Evolutionary conservation across 176 grass and related monocot species (phyloP), one percentile per base, ranked within the genome.

Genomic region (Microstegium vimineum): DNA sequence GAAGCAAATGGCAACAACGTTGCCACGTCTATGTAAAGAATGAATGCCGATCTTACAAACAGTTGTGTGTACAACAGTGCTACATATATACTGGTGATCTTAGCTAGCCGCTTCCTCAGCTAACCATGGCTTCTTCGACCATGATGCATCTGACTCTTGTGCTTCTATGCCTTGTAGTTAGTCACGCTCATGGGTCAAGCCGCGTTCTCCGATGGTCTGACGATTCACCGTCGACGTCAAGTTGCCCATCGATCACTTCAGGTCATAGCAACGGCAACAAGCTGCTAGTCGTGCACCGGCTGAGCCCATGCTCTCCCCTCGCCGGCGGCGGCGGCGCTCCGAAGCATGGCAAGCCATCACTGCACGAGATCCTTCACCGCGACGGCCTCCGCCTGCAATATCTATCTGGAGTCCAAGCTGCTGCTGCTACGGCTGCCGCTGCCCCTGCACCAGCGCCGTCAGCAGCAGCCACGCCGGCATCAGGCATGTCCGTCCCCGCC

Each of bases 231-330:
- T 61, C 74, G 33, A 4, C 34, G 6, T 26, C 32, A 3, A 18
- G 28, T 11, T 73, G 69, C 37, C 8, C 52, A 2, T n/a, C 68
- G 11, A 25, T 73, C 26, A 1, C 4, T 32, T 46, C 37, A 4
- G 68, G 80, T 82, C 16, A 3, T 11, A 33, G 1, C 27, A 43
- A 1, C 22, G 63, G 59, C 75, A 78, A 64, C 57, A 45, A 16
- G 64, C 47, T 84, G 26, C 82, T 73, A 0, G 26, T 84, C 5
- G 26, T 84, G 12, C 82, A 84, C 73, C 47, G 73, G 26, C 51
- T 84, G 26, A 84, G 73, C 47, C 34, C 16, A 8, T 84, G 82
- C 46, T 84, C 82, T 6, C 73, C 73, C 22, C 7, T 76, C 51
- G 2, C 51, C 4, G 25, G 34, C 18, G 34, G 25, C 18, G 34